Conservation (phyloP, 1,284 basidiomycete species). For the Schizophyllum commune region DNA sequence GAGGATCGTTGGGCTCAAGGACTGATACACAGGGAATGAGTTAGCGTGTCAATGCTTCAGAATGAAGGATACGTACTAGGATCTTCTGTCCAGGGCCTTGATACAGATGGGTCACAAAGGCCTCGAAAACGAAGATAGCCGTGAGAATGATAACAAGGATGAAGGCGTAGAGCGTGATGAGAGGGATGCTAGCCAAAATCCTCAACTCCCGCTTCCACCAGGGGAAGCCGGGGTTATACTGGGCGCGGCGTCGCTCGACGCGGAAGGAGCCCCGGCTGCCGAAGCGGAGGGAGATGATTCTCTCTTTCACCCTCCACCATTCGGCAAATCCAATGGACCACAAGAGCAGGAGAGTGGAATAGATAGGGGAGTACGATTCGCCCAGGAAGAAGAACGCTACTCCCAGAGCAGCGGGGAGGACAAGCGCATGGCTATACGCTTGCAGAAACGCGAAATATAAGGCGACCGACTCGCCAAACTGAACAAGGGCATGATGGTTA, state of each 20-base stretch:
- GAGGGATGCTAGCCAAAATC: conserved; percentile 69
- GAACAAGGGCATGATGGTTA: conserved; percentile 1
- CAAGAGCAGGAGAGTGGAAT: conserved; percentile 66
- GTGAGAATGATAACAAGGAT: conserved; percentile 68
- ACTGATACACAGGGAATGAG: conserved; percentile 27
- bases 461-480: conserved; percentile 87
- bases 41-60: conserved; percentile 1
- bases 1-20: conserved; percentile 78
- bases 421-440: conserved; percentile 72
- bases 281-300: conserved; percentile 73
- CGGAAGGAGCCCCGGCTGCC: conserved; percentile 70
- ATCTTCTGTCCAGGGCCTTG: conserved; percentile 77
- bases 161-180: conserved; percentile 71
- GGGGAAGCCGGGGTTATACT: conserved; percentile 48
- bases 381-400: conserved; percentile 56
- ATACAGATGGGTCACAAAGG: conserved; percentile 81
- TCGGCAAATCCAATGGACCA: conserved; percentile 88
- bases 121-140: conserved; percentile 80
- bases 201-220: conserved; percentile 79
- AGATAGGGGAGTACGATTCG: conserved; percentile 69
- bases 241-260: conserved; percentile 69
- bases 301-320: conserved; percentile 81
- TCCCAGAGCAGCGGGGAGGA: conserved; percentile 62
- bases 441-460: conserved; percentile 88
- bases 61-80: conserved; percentile 45